Percentiles rank a stretch among this genome's conserved stretches.
Conservation (phyloP, 164 flowering plant species). For the Magnolia kwangsiensis region DNA sequence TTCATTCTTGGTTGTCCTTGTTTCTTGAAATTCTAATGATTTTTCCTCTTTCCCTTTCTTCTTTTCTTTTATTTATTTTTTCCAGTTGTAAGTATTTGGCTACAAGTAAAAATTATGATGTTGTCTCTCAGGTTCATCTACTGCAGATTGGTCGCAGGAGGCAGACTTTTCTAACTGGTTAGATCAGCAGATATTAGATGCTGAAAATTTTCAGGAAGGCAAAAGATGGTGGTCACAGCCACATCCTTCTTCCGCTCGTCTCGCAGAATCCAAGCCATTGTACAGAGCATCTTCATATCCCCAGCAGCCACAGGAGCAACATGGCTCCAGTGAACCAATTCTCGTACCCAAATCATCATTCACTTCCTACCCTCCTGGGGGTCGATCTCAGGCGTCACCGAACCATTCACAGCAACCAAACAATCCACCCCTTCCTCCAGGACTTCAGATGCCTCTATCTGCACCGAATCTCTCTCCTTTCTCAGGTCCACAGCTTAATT, state of each 20-base stretch:
- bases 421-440: slow-evolving; percentile 38
- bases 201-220: slow-evolving; percentile 40
- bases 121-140: slow-evolving; percentile 57
- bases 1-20: too few species aligned
- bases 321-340: slow-evolving; percentile 62
- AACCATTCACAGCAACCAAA: slow-evolving; percentile 39
- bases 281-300: slow-evolving; percentile 89
- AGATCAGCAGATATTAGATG: slow-evolving; percentile 46
- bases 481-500: slow-evolving; percentile 51
- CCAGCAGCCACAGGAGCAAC: slow-evolving; percentile 41
- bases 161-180: slow-evolving; percentile 50
- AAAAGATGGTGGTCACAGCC: slow-evolving; percentile 83
- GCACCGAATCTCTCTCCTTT: slow-evolving; percentile 49
- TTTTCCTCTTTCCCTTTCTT: too few species aligned
- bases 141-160: slow-evolving; percentile 66
- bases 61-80: too few species aligned
- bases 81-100: not conserved
- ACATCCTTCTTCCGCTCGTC: slow-evolving; percentile 32
- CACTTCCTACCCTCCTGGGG: slow-evolving; percentile 74
- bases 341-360: slow-evolving; percentile 56
- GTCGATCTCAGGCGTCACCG: slow-evolving; percentile 55
- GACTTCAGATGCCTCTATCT: slow-evolving; percentile 44
- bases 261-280: slow-evolving; percentile 49
- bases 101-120: not conserved
- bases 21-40: too few species aligned